Conservation (phyloP, 352 stramenopile genomes). For the Thraustochytrium sp. region DNA sequence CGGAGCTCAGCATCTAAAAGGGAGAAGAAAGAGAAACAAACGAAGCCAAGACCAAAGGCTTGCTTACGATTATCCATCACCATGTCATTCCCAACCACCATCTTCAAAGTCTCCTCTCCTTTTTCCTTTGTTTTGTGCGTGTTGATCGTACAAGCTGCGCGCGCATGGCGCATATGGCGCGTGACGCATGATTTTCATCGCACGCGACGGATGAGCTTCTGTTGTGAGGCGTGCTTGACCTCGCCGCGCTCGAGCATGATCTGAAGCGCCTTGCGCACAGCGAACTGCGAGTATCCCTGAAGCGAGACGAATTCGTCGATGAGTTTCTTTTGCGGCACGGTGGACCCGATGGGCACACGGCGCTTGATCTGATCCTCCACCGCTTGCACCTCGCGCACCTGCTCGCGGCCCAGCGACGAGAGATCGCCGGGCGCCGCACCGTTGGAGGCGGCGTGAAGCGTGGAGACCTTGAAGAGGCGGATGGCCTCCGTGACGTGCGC, state of each 20-base stretch:
- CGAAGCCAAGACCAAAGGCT: too few relatives aligned
- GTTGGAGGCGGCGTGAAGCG: conserved; percentile 85
- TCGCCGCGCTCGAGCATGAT: conserved; percentile 64
- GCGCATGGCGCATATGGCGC: too few relatives aligned
- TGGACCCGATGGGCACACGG: conserved; percentile 58
- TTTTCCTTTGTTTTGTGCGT: too few relatives aligned
- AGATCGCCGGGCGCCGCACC: conserved; percentile 67
- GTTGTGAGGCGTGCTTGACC: conserved; percentile 65
- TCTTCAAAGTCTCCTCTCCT: too few relatives aligned
- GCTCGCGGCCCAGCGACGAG: neutral
- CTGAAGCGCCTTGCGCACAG: conserved; percentile 59
- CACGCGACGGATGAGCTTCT: conserved; percentile 61
- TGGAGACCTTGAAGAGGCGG: conserved; percentile 94
- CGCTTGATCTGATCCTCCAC: conserved; percentile 68
- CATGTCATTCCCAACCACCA: too few relatives aligned
- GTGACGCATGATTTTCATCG: too few relatives aligned
- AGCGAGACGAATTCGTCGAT: conserved; percentile 60
- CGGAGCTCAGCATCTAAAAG: neutral
- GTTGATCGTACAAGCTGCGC: too few relatives aligned
- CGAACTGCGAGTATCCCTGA: conserved; percentile 63
- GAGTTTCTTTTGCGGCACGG: conserved; percentile 62
- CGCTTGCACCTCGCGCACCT: conserved; percentile 61
- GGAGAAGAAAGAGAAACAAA: too few relatives aligned
- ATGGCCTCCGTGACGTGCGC: conserved; percentile 93
- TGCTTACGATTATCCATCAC: too few relatives aligned